Evolutionary conservation across 208 protist species (phyloP), one percentile per base, ranked within the genome.

Genomic region (Trypanosoma congolense): DNA sequence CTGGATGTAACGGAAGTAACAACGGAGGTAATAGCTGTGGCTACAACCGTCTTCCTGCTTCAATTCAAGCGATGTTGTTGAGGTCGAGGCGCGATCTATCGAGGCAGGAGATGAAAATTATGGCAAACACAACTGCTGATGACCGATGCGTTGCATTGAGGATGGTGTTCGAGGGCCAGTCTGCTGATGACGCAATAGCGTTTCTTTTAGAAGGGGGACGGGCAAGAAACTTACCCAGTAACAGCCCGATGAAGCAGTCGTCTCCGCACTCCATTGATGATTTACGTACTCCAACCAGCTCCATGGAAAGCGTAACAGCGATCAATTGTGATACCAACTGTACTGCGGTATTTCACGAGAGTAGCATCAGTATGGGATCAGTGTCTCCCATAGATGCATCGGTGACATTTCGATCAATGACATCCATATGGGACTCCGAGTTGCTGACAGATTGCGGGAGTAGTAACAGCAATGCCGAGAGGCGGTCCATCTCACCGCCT

Each of bases 61-160:
- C 80, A 8, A 70, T 92, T 49, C 71, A 80, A 50, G 72, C 77
- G 8, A 61, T 91, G 28, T 35, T 87, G 30, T 49, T 69, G 47
- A 59, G 70, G 18, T 73, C 74, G 48, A 56, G 70, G 10, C 58
- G 68, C 33, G 41, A 55, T 10, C 59, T 92, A 5, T 65, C 65
- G 3, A 8, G 30, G 2, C n/a, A 21, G 19, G 70, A 92, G 53
- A 54, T 75, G 16, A 12, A 29, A 22, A 45, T 35, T 14, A 62
- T 88, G 14, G 51, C 59, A 0, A 4, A 25, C 30, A 55, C 73
- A 30, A 64, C 75, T 14, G 59, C 80, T 2, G 61, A 61, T 8
- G 53, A 67, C 1, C 80, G 84, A 18, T 88, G 78, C 50, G 61
- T 69, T 30, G 80, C 77, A 1, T 69, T 92, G 25, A 66, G 73